Conservation (phyloP, 202 grass and related monocot species). For the Schoenoplectus tabernaemontani region DNA sequence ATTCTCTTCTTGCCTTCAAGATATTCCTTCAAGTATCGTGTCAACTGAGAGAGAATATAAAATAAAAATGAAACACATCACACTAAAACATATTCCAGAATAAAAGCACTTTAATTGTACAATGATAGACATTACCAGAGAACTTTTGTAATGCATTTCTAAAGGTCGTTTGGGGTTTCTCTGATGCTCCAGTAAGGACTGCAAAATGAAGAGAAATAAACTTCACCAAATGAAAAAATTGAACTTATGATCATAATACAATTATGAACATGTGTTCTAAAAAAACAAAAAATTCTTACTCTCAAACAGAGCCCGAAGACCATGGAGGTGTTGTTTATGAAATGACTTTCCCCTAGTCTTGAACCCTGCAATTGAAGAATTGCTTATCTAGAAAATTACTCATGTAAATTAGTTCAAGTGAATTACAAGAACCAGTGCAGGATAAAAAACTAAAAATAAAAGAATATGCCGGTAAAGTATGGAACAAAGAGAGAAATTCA, state of each 20-base stretch:
- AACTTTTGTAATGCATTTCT: slow-evolving; percentile 88
- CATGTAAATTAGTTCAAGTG: background rate
- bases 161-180: slow-evolving; percentile 75
- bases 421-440: background rate
- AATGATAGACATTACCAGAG: slow-evolving; percentile 46
- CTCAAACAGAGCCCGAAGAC: slow-evolving; percentile 77
- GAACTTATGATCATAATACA: background rate
- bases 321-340: slow-evolving; percentile 96
- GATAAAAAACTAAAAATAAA: background rate
- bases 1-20: slow-evolving; percentile 86
- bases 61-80: slow-evolving; percentile 24
- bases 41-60: slow-evolving; percentile 51
- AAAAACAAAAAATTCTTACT: slow-evolving; percentile 36
- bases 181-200: slow-evolving; percentile 86
- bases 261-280: slow-evolving; percentile 17
- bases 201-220: slow-evolving; percentile 29
- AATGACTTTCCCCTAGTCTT: slow-evolving; percentile 72
- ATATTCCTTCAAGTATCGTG: slow-evolving; percentile 84
- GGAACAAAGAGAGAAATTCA: slow-evolving; percentile 26
- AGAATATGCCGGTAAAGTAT: background rate
- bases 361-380: slow-evolving; percentile 40
- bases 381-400: background rate
- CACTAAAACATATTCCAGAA: slow-evolving; percentile 4
- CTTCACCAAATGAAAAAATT: background rate
- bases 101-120: slow-evolving; percentile 7